phyloP scores from a whole-genome alignment of 495 filamentous ascomycete species.

The Penicillium paxilli region DNA sequence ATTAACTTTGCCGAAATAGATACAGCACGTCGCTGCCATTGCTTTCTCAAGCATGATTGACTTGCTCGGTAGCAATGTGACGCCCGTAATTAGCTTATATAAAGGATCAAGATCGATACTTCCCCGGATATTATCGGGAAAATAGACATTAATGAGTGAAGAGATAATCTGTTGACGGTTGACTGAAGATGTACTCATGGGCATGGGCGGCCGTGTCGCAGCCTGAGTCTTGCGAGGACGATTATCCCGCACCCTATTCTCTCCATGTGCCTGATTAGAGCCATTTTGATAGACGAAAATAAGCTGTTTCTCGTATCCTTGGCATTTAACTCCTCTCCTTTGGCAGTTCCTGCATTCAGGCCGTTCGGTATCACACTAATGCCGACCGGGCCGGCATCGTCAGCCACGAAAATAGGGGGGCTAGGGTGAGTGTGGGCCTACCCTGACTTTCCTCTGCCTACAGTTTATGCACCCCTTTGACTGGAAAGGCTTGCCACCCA shows the following conservation, averaged over 20 bases:
- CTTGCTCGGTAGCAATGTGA: slow-evolving; percentile 4
- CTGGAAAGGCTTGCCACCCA: slow-evolving; percentile 8
- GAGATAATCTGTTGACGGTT: slow-evolving; percentile 4
- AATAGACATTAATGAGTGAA: background rate
- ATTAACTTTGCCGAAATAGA: slow-evolving; percentile 6
- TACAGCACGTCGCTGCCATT: slow-evolving; percentile 5
- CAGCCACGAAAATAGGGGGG: background rate
- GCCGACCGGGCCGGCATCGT: background rate
- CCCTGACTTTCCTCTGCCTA: slow-evolving; percentile 5
- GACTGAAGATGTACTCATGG: background rate
- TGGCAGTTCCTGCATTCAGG: slow-evolving; percentile 8
- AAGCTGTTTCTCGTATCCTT: slow-evolving; percentile 2
- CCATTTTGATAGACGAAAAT: slow-evolving; percentile 3
- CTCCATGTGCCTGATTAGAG: background rate
- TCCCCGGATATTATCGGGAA: slow-evolving; percentile 3
- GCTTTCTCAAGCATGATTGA: slow-evolving; percentile 10
- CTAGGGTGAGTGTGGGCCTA: background rate
- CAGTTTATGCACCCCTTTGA: slow-evolving; percentile 5
- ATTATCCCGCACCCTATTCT: background rate
- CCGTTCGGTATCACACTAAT: slow-evolving; percentile 3
- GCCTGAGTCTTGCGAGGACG: background rate
- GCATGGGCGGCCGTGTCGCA: background rate
- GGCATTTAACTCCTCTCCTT: slow-evolving; percentile 3
- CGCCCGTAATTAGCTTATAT: background rate
- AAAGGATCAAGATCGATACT: slow-evolving; percentile 5